Base-by-base conservation (phyloP, 768 basidiomycete species). In the Cantharellus anzutake region DNA sequence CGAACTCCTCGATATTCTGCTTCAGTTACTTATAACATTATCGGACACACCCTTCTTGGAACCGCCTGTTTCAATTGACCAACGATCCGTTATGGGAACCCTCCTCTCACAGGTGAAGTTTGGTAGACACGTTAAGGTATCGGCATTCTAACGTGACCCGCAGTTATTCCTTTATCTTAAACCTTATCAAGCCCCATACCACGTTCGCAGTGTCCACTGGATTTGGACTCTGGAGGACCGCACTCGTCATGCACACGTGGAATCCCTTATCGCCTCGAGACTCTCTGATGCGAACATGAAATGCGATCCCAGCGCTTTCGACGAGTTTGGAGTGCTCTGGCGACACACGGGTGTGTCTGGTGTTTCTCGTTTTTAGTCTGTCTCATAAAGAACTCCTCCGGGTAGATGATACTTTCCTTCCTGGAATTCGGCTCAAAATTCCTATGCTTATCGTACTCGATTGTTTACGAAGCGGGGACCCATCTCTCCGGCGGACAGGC, bases 291-390 rank as follows among this genome's bases (percentile, higher is more conserved):
- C 75, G 0, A 75, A 80, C 40, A 70, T 73, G 4, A 66, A 67
- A 2, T 73, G 74, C 48, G 71, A 76, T 2, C 71, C 77, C 16
- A 77, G 79, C 20, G 79, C 81, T 1, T 87, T 83, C 66, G 86
- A 94, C 64, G 86, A 86, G 0, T 97, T 99, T 68, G 92, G 94
- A 2, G 80, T 87, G 2, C 72, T 99, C 3, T 99, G 94, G 94
- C 78, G 91, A 60, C 71, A 92, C 60, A 84, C 83, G 56, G 90
- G 93, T 86, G 55, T 75, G 65, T 48, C 14, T 56, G 29, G 44
- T 29, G 11, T 29, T 29, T 29, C 35, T 11, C 38, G 1, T 55
- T 55, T 37, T 11, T 55, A 7, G 35, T 37, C 11, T 11, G 52
- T 14, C 52, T 55, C 14, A 11, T 55, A 37, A 37, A 7, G 14